Base-by-base conservation (phyloP, 2,329 filamentous ascomycete species). In the Neofusicoccum laricinum region DNA sequence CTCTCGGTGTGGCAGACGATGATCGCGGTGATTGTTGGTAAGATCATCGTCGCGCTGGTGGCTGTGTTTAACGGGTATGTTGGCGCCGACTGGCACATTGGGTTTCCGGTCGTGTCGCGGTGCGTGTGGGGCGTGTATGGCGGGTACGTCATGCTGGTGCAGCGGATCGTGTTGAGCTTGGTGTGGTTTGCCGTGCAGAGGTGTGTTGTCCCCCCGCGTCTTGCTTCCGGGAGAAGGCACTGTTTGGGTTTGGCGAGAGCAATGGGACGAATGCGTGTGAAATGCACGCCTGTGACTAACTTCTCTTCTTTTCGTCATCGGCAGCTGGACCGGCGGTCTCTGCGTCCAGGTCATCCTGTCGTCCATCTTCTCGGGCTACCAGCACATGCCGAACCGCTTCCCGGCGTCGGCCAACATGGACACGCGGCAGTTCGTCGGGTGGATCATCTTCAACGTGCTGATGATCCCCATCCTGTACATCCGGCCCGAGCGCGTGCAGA, bases 61-160 rank as follows among this genome's bases (percentile, higher is more conserved):
- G 73, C 76, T 15, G 73, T 76, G 50, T 67, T 71, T 34, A 77
- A 75, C 46, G 78, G 77, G 49, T 73, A 70, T 30, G 73, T 76
- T 17, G 78, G 77, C 25, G 78, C 77, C 10, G 69, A 74, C 57
- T 80, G 76, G 68, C 79, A 81, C 65, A 78, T 81, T 25, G 77
- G 77, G 7, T 82, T 80, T 49, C 75, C 79, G 0, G 77, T 82
- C 14, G 71, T 75, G 10, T 73, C 73, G 14, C 71, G 79, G 7
- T 73, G 74, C 30, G 71, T 78, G 34, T 81, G 77, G 75, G 80
- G 80, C 15, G 72, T 79, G 66, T 77, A 74, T 30, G 80, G 80
- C 1, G 70, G 74, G 11, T 77, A 77, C 67, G 67, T 81, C 38
- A 72, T 75, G 17, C 71, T 81, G 53, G 66, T 79, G 17, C 73